Base-by-base conservation (phyloP, 2,329 filamentous ascomycete genomes). In the Aspergillus sp. region DNA sequence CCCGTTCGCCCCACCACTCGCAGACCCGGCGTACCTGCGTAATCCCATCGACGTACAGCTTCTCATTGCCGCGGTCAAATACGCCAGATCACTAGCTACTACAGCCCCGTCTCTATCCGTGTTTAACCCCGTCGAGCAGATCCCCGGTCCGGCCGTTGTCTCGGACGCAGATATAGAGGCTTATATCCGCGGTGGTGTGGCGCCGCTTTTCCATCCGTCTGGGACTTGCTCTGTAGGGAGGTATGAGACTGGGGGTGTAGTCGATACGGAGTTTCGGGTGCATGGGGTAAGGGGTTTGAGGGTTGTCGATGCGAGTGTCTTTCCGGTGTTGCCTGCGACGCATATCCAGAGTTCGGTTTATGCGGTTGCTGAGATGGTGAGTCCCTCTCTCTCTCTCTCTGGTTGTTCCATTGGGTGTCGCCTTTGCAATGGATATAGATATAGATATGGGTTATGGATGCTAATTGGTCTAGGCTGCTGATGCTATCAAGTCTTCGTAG, bases 291-390 rank as follows among this genome's bases (percentile, higher is more conserved):
- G 37, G 3, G 8, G 12, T 2, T n/a, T 58, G 5, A 33, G 53
- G 12, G 53, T 50, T 21, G 35, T 48, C 6, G 53, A 56, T 49
- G 40, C 46, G 19, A 58, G 56, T 41, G 46, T 52, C 4, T 55
- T 55, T 27, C 52, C 52, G 2, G 21, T 55, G 51, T 14, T 55
- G 31, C 56, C 52, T 19, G 51, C 56, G 52, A 31, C 39, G 40
- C 45, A 55, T 55, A 51, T 55, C 6, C 44, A 50, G 40, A 52
- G 31, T 14, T 44, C 51, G 15, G 52, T 58, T 51, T 58, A 58
- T 52, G 51, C 56, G 17, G 52, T 55, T 45, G 56, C 46, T 4
- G 52, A 55, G 19, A 55, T 45, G 52, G 51, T 47, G 40, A 31
- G 46, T 14, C n/a, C n/a, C 24, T 8, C 24, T 21, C 21, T 19